These are phyloP conservation scores for Cenchrus purpureus DNA, from an alignment of 176 grass and related monocot genomes.

Conservation along the genomic window DNA sequence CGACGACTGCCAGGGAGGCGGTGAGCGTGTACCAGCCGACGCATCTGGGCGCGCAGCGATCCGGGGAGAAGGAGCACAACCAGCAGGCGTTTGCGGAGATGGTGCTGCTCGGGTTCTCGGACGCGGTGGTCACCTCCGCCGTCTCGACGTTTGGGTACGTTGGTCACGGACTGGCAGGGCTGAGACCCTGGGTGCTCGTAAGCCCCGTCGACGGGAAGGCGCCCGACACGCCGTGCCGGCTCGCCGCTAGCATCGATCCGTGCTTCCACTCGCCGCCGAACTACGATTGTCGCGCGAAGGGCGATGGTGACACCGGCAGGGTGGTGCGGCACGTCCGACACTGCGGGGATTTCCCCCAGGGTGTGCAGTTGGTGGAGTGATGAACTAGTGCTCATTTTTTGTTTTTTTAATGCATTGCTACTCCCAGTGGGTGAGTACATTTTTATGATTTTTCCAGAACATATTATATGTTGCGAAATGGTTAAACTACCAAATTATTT, in stretches of 20 bases:
- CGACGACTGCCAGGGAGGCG: slow-evolving; percentile 19
- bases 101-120: slow-evolving; percentile 63
- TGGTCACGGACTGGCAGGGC: slow-evolving; percentile 59
- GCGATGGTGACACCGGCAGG: slow-evolving; percentile 28
- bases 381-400: no score
- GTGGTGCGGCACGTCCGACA: slow-evolving; percentile 49
- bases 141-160: slow-evolving; percentile 71
- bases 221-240: slow-evolving; percentile 44
- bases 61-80: slow-evolving; percentile 57
- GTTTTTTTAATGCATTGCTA: no score
- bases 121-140: slow-evolving; percentile 55
- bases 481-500: no score
- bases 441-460: no score
- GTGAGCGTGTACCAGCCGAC: slow-evolving; percentile 73
- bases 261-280: slow-evolving; percentile 61
- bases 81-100: slow-evolving; percentile 79
- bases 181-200: slow-evolving; percentile 64
- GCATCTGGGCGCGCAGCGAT: slow-evolving; percentile 56
- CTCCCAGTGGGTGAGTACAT: no score
- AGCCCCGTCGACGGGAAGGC: slow-evolving; percentile 33
- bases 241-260: slow-evolving; percentile 52
- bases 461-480: no score
- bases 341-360: slow-evolving; percentile 53
- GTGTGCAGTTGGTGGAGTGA: slow-evolving; percentile 64
- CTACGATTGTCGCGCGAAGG: slow-evolving; percentile 48